A percentile compares a stretch with the other conserved stretches of the same genome.
Evolutionary conservation across 1,284 basidiomycete species (phyloP).

Genomic region (Apiotrichum porosum): DNA sequence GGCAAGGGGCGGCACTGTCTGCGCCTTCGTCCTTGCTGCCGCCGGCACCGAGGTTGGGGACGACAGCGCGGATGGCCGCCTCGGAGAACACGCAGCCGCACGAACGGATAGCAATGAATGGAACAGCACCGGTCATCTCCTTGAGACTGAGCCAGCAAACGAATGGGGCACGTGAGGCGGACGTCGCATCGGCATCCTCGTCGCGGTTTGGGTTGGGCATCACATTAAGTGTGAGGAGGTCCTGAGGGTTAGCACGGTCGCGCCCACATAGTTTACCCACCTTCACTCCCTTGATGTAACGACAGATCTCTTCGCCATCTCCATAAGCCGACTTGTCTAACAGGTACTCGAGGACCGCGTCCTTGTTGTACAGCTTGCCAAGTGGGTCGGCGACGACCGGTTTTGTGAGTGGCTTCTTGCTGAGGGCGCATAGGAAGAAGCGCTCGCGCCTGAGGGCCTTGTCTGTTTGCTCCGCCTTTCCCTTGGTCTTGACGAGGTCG

Average conservation of each 20-base stretch:
- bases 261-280: slow-evolving; percentile 51
- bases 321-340: slow-evolving; percentile 70
- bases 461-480: slow-evolving; percentile 61
- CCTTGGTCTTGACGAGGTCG: slow-evolving; percentile 48
- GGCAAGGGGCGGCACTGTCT: slow-evolving; percentile 26
- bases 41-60: slow-evolving; percentile 35
- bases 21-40: slow-evolving; percentile 14
- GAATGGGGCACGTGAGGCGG: slow-evolving; percentile 59
- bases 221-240: slow-evolving; percentile 74
- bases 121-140: slow-evolving; percentile 86
- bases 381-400: slow-evolving; percentile 83
- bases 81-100: slow-evolving; percentile 69
- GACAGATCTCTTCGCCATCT: slow-evolving; percentile 76
- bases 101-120: slow-evolving; percentile 76
- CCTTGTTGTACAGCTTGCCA: slow-evolving; percentile 91
- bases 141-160: slow-evolving; percentile 83
- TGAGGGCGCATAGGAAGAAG: slow-evolving; percentile 87
- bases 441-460: slow-evolving; percentile 76
- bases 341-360: slow-evolving; percentile 79
- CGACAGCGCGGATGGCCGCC: slow-evolving; percentile 34
- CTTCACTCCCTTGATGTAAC: slow-evolving; percentile 80
- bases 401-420: slow-evolving; percentile 78
- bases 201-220: slow-evolving; percentile 60
- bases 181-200: slow-evolving; percentile 34
- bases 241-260: slow-evolving; percentile 55